Conservation (phyloP, 1,284 basidiomycete genomes). For the Melanopsichium pennsylvanicum region DNA sequence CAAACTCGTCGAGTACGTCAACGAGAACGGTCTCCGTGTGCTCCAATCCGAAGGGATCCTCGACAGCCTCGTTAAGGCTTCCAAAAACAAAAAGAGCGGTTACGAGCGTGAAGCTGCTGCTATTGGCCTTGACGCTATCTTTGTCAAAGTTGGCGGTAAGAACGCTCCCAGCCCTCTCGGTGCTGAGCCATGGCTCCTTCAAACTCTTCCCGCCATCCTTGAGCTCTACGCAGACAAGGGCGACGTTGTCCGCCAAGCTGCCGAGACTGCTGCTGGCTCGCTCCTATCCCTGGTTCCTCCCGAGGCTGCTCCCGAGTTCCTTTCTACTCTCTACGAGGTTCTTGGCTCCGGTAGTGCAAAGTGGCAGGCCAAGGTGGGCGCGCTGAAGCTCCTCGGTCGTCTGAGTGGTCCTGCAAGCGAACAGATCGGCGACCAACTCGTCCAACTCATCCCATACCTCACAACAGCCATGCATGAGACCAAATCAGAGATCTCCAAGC, state of each 20-base stretch:
- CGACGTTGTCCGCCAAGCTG: conserved; percentile 85
- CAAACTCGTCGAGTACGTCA: conserved; percentile 65
- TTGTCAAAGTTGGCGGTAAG: conserved; percentile 64
- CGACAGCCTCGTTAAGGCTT: conserved; percentile 69
- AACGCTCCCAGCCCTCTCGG: conserved; percentile 73
- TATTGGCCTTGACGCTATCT: conserved; percentile 71
- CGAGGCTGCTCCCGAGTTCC: conserved; percentile 75
- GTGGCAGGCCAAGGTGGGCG: conserved; percentile 95
- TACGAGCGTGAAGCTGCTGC: conserved; percentile 91
- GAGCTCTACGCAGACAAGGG: conserved; percentile 94
- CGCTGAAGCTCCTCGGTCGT: conserved; percentile 76
- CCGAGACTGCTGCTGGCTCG: conserved; percentile 81
- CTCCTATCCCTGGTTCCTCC: conserved; percentile 85
- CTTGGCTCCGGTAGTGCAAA: conserved; percentile 78
- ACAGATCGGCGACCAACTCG: conserved; percentile 84
- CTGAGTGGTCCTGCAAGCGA: conserved; percentile 77
- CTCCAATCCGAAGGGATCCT: conserved; percentile 65
- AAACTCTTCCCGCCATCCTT: conserved; percentile 80
- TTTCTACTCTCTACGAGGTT: conserved; percentile 76
- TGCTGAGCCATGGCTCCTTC: conserved; percentile 80
- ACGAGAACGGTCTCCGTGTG: conserved; percentile 63
- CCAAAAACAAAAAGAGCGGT: conserved; percentile 83
- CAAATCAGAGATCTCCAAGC: conserved; percentile 87
- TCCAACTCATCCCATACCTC: conserved; percentile 82
- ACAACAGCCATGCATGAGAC: conserved; percentile 96